Evolutionary conservation across 768 basidiomycete species (phyloP).

Genomic region (Lactifluus echinatus): DNA sequence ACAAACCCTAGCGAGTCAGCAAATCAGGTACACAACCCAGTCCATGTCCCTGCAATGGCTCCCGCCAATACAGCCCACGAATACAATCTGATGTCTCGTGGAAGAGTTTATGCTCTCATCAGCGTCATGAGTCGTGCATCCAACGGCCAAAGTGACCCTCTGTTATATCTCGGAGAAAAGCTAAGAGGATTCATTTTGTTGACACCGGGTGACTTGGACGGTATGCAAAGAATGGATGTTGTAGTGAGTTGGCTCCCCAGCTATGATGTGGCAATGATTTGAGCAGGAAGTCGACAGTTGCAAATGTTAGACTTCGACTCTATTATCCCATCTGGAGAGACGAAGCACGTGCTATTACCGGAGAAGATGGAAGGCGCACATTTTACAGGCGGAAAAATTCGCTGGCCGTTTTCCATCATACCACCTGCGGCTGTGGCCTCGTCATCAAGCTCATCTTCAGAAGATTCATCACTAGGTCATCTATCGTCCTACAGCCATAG

Average conservation of each 20-base stretch:
- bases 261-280: neutral
- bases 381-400: neutral
- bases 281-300: neutral
- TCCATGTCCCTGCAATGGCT: neutral
- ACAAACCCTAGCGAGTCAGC: neutral
- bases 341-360: neutral
- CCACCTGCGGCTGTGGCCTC: neutral
- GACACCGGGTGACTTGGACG: neutral
- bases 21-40: neutral
- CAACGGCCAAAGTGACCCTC: neutral
- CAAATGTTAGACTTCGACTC: constrained; percentile 6
- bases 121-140: constrained; percentile 1
- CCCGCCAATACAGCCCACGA: neutral
- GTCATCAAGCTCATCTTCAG: neutral
- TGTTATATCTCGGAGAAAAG: constrained; percentile 14
- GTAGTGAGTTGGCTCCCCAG: neutral
- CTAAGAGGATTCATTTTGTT: constrained; percentile 4
- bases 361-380: constrained; percentile 1
- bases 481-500: neutral
- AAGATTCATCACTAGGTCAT: neutral
- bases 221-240: constrained; percentile 11
- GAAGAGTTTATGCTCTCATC: constrained; percentile 11
- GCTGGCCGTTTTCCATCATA: constrained; percentile 8
- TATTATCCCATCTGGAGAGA: neutral
- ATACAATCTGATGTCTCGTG: constrained; percentile 10